These are phyloP conservation scores for Cercophora samala DNA, from an alignment of 495 filamentous ascomycete genomes.

Conservation along the genomic window DNA sequence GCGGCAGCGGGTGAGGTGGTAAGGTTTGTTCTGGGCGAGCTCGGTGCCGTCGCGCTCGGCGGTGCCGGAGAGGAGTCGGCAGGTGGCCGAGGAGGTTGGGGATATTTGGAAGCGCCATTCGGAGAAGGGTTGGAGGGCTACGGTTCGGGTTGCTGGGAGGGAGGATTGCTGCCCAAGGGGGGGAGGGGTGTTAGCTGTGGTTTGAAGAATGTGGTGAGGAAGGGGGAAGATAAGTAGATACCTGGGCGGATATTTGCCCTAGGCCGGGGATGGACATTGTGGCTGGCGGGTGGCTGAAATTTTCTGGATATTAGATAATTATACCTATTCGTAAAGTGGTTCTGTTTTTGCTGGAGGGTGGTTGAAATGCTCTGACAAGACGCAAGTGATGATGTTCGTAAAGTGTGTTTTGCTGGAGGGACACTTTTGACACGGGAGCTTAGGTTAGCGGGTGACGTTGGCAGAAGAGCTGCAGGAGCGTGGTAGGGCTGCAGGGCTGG, in stretches of 20 bases:
- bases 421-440: neutral
- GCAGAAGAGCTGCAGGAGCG: slow-evolving; percentile 3
- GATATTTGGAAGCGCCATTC: slow-evolving; percentile 95
- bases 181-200: slow-evolving; percentile 11
- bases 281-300: no score
- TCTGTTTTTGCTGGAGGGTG: no score
- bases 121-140: slow-evolving; percentile 46
- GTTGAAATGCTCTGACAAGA: no score
- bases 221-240: slow-evolving; percentile 21
- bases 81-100: slow-evolving; percentile 46
- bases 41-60: slow-evolving; percentile 97
- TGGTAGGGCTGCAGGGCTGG: slow-evolving; percentile 10
- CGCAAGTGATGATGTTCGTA: no score
- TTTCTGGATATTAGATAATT: no score
- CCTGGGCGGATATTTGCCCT: slow-evolving; percentile 45
- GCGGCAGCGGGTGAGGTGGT: slow-evolving; percentile 80
- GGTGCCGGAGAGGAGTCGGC: slow-evolving; percentile 65
- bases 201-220: no score
- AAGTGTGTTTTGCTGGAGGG: neutral
- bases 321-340: no score
- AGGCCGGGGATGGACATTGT: slow-evolving; percentile 49
- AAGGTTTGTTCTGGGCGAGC: slow-evolving; percentile 73
- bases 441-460: neutral
- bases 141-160: slow-evolving; percentile 29
- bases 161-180: slow-evolving; percentile 12